A percentile compares a stretch with the other conserved stretches of the same genome.
These are phyloP conservation scores for Paxillus rubicundulus DNA, from an alignment of 768 basidiomycete species.

Conservation along the genomic window DNA sequence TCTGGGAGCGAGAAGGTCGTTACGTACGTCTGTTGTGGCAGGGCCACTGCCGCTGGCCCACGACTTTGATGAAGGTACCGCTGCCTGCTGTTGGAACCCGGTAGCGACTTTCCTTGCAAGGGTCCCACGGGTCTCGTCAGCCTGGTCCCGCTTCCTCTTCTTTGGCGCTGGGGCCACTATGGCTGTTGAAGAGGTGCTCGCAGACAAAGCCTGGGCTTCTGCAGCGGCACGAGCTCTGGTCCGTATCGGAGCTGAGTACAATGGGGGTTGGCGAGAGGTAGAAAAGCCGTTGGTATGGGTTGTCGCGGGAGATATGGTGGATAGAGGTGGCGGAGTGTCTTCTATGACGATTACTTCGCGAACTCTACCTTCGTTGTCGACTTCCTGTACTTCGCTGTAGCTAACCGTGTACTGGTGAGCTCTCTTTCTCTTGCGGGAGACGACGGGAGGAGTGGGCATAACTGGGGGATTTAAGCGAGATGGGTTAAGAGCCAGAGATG, in stretches of 20 bases:
- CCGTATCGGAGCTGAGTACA: slow-evolving; percentile 72
- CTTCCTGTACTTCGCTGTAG: slow-evolving; percentile 87
- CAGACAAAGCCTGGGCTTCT: slow-evolving; percentile 76
- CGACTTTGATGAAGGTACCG: slow-evolving; percentile 52
- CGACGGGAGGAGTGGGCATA: slow-evolving; percentile 68
- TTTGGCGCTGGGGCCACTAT: slow-evolving; percentile 71
- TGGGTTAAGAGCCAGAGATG: slow-evolving; percentile 49
- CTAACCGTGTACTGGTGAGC: slow-evolving; percentile 77
- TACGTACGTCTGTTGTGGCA: slow-evolving; percentile 65
- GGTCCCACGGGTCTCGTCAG: slow-evolving; percentile 69
- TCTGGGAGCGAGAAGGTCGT: slow-evolving; percentile 12
- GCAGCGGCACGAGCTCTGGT: slow-evolving; percentile 85
- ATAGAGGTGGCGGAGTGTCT: slow-evolving; percentile 81
- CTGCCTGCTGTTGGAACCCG: slow-evolving; percentile 49
- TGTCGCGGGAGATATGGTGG: slow-evolving; percentile 70
- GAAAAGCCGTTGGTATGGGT: slow-evolving; percentile 71
- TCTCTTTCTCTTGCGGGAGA: slow-evolving; percentile 81
- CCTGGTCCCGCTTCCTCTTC: slow-evolving; percentile 80
- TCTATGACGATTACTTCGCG: slow-evolving; percentile 92
- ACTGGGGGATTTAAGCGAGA: slow-evolving; percentile 49
- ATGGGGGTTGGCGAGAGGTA: slow-evolving; percentile 75
- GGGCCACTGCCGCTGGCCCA: slow-evolving; percentile 67
- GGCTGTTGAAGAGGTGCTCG: slow-evolving; percentile 59
- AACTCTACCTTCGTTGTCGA: slow-evolving; percentile 72
- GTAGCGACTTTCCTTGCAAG: slow-evolving; percentile 59